phyloP scores from a whole-genome alignment of 2,329 filamentous ascomycete genomes.

The Achaetomium macrosporum region DNA sequence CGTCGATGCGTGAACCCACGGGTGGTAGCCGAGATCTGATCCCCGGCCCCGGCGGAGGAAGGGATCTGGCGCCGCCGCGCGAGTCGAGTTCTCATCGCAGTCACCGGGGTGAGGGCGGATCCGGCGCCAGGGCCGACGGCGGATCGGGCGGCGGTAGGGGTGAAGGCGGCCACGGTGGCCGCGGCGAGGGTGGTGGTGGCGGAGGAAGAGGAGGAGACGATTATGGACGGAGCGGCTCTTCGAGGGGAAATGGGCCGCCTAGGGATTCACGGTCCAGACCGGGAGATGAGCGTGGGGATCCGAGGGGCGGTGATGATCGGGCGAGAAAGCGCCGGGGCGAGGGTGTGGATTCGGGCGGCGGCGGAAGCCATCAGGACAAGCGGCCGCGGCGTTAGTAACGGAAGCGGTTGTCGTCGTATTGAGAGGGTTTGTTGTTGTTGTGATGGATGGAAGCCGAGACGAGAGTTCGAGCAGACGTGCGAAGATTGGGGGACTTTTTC shows the following conservation, averaged over 20 bases:
- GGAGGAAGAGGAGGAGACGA: slow-evolving; percentile 33
- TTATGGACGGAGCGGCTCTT: slow-evolving; percentile 32
- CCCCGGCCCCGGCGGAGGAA: slow-evolving; percentile 14
- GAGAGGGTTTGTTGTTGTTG: neutral
- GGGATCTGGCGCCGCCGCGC: slow-evolving; percentile 26
- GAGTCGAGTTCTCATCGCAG: slow-evolving; percentile 22
- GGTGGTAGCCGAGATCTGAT: slow-evolving; percentile 21
- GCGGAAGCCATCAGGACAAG: slow-evolving; percentile 47
- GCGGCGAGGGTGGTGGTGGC: slow-evolving; percentile 28
- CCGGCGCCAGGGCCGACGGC: neutral
- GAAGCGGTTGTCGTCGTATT: neutral
- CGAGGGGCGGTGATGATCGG: slow-evolving; percentile 27
- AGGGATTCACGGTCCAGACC: slow-evolving; percentile 24
- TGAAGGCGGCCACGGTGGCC: slow-evolving; percentile 21
- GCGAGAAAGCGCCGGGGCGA: slow-evolving; percentile 43
- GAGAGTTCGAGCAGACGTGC: too few species aligned
- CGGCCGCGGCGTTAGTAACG: slow-evolving; percentile 43
- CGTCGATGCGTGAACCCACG: slow-evolving; percentile 25
- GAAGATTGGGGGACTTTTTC: too few species aligned
- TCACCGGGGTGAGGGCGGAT: slow-evolving; percentile 23
- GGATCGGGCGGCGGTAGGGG: slow-evolving; percentile 11
- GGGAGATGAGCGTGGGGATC: slow-evolving; percentile 29
- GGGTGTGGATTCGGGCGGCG: slow-evolving; percentile 28
- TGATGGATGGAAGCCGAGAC: too few species aligned
- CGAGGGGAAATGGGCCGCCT: slow-evolving; percentile 23